Evolutionary conservation across 208 protist species (phyloP), one percentile per base, ranked within the genome.

Genomic region (Acanthamoeba castellanii): DNA sequence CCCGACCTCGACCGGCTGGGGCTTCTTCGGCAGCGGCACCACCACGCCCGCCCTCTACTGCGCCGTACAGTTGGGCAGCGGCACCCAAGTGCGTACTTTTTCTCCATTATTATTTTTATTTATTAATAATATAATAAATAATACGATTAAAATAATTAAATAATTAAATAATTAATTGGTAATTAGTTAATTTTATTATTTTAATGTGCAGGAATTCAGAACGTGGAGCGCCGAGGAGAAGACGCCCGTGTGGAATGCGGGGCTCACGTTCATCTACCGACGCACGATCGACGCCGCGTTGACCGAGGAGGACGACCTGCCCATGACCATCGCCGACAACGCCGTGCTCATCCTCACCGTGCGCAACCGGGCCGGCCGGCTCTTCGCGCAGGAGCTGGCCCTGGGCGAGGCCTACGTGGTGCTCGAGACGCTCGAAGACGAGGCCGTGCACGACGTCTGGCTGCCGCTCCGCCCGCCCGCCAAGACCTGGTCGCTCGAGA

Each of bases 321-420:
- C 66, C 11, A 74, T 74, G 66, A 74, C 66, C 22, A 74, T 74
- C 66, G 66, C 66, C 66, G 66, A 74, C 66, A 74, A 74, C 32
- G 66, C 66, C 66, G n/a, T 74, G n/a, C 66, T 74, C 66, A 74
- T 74, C 22, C 66, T 74, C n/a, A 74, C 66, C 66, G 32, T 74
- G n/a, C 66, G 66, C 22, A 74, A 74, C 32, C 66, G 66, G 66
- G 66, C 66, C 66, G 66, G 66, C 66, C 22, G 66, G 11, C 66
- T 18, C 66, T 30, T 74, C 55, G 55, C 66, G 20, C 66, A 74
- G 32, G 66, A 74, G 66, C 66, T 74, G 66, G 22, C 66, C n/a
- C 32, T 74, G 66, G 66, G 66, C 32, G 66, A 74, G 66, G 66
- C 66, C 66, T 74, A 74, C 66, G 66, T 74, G 22, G 66, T 74